phyloP scores from a whole-genome alignment of 2,329 filamentous ascomycete species.

The Cladosporium halotolerans region DNA sequence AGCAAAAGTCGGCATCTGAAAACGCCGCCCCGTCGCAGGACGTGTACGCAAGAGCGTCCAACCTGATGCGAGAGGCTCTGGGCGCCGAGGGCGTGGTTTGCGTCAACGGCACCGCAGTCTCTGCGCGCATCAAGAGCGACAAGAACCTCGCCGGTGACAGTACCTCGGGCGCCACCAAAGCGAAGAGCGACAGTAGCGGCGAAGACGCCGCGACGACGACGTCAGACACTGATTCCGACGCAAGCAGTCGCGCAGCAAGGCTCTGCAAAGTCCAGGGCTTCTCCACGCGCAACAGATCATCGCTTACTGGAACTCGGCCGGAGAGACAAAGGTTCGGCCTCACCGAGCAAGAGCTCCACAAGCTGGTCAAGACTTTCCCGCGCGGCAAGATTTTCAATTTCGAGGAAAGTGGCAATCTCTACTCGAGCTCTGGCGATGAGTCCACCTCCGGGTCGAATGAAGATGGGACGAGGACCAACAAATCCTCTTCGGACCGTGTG shows the following conservation, averaged over 20 bases:
- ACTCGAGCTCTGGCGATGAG: constrained; percentile 18
- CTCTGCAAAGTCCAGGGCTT: too few relatives aligned
- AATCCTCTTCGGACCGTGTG: neutral
- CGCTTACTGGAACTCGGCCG: too few relatives aligned
- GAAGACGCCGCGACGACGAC: too few relatives aligned
- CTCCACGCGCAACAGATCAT: too few relatives aligned
- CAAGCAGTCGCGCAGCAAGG: too few relatives aligned
- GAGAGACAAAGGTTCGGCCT: too few relatives aligned
- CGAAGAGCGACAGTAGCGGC: too few relatives aligned
- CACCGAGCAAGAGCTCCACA: neutral
- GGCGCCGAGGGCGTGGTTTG: constrained; percentile 41
- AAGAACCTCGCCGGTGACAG: neutral
- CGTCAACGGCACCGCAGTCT: constrained; percentile 23
- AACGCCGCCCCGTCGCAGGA: neutral
- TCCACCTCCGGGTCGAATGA: too few relatives aligned
- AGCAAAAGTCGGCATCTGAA: neutral
- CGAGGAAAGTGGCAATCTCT: constrained; percentile 14
- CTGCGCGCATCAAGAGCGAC: neutral
- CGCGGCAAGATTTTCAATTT: constrained; percentile 24
- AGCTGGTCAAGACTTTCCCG: constrained; percentile 18
- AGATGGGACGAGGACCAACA: neutral
- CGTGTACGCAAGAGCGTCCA: constrained; percentile 40
- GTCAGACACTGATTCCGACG: too few relatives aligned
- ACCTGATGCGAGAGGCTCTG: constrained; percentile 42
- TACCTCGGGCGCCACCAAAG: too few relatives aligned